Evolutionary conservation across 2,329 filamentous ascomycete species (phyloP), one percentile per base, ranked within the genome.

Genomic region (Capronia coronata): DNA sequence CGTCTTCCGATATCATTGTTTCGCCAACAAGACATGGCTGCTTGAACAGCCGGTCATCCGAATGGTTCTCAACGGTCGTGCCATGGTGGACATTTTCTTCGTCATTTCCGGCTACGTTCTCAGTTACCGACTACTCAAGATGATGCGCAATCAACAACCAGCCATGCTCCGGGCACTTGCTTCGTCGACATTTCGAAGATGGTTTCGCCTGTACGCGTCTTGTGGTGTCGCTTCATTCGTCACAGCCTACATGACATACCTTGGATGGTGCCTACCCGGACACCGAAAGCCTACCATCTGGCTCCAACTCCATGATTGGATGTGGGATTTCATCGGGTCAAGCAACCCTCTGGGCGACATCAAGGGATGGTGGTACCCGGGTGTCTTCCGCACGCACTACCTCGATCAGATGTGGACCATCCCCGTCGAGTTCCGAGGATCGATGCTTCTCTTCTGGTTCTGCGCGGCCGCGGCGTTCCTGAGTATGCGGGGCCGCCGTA

Each of bases 81-180:
- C 56, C n/a, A 56, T 56, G 54, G 71, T 74, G 14, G 65, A 67
- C 42, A 67, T 74, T 27, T 74, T 74, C 61, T 74, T 74, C 57
- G 66, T 73, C 35, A 67, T 74, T 23, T 73, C 70, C 11, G 71
- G 71, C 40, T 74, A 73, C 52, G 71, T 72, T 13, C 63, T 74
- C 39, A 71, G 69, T 13, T 67, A 68, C 44, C 67, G 67, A 48
- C 66, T 67, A 3, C 56, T 71, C 45, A 55, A 49, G 29, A 40
- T 55, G 49, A 47, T 52, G n/a, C 46, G 52, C 9, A 52, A 52
- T 21, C 44, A 45, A 14, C 45, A 49, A 25, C 41, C 42, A 5
- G 43, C 42, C 18, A 32, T 55, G 21, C 43, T 52, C 10, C 34
- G 27, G 23, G 46, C 46, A 13, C 37, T 55, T 11, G 49, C 48